Percentiles rank a stretch among this genome's conserved stretches.
Evolutionary conservation across 176 grass and related monocot genomes (phyloP).

Genomic region (Dactylis glomerata): DNA sequence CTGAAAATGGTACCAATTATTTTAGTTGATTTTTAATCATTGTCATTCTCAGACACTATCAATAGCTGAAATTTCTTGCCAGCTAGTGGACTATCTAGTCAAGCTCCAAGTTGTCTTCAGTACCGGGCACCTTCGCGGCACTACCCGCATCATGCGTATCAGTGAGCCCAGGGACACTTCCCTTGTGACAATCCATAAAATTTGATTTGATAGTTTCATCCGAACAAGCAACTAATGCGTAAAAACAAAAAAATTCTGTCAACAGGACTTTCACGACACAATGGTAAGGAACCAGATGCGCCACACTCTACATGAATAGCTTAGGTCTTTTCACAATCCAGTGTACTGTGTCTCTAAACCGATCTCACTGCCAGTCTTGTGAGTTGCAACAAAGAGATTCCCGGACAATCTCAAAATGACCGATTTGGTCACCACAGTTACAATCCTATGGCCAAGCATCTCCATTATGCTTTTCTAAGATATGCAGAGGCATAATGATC

Average conservation of each 20-base stretch:
- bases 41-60: neutral
- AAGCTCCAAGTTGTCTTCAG: neutral
- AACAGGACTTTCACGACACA: constrained; percentile 24
- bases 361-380: neutral
- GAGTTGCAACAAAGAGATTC: neutral
- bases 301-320: constrained; percentile 28
- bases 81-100: neutral
- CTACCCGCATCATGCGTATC: too few species aligned
- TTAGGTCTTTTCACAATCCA: neutral
- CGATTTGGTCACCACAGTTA: neutral
- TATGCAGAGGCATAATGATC: constrained; percentile 10
- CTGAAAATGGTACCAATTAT: constrained; percentile 61
- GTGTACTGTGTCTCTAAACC: constrained; percentile 19
- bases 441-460: neutral
- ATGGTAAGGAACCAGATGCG: constrained; percentile 28
- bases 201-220: too few species aligned
- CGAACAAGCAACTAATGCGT: too few species aligned
- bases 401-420: neutral
- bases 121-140: neutral
- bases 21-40: constrained; percentile 35
- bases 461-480: neutral
- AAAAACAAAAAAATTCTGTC: neutral
- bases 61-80: neutral
- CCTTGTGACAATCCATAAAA: too few species aligned
- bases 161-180: too few species aligned